A percentile compares a stretch with the other conserved stretches of the same genome.
These are phyloP conservation scores for Naganishia albida DNA, from an alignment of 1,284 basidiomycete species.

Conservation along the genomic window DNA sequence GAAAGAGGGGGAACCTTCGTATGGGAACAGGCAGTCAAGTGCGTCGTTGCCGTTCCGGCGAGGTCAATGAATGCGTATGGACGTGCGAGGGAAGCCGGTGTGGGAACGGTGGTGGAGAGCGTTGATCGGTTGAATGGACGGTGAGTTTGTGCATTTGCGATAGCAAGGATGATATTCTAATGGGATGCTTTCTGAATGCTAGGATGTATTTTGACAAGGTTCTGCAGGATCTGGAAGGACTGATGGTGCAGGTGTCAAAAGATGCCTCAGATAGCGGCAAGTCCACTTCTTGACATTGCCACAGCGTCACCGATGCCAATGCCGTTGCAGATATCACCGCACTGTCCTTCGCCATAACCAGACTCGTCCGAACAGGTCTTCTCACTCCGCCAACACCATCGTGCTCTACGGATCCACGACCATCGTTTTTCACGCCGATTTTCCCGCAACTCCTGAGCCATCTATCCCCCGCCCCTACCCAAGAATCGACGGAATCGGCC, in stretches of 20 bases:
- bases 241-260: conserved; percentile 60
- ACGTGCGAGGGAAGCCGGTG: conserved; percentile 37
- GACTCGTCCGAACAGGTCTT: conserved; percentile 36
- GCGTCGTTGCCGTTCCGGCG: conserved; percentile 40
- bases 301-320: conserved; percentile 27
- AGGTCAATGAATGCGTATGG: conserved; percentile 50
- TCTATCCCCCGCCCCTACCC: conserved; percentile 58
- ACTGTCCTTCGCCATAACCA: conserved; percentile 43
- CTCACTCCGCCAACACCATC: conserved; percentile 33
- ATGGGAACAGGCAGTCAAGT: conserved; percentile 48
- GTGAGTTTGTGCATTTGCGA: background rate
- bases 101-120: background rate
- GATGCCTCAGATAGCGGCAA: conserved; percentile 35
- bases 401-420: conserved; percentile 23
- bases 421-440: conserved; percentile 42
- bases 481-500: conserved; percentile 59
- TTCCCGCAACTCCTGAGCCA: conserved; percentile 48
- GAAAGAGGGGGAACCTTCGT: conserved; percentile 30
- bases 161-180: background rate
- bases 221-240: conserved; percentile 44
- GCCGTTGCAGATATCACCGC: conserved; percentile 10
- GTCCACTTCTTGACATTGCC: conserved; percentile 31
- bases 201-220: conserved; percentile 63
- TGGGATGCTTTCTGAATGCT: conserved; percentile 56
- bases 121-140: conserved; percentile 11